Evolutionary conservation across 441 rosid species (phyloP).

Genomic region (Syzygium syzygioides): DNA sequence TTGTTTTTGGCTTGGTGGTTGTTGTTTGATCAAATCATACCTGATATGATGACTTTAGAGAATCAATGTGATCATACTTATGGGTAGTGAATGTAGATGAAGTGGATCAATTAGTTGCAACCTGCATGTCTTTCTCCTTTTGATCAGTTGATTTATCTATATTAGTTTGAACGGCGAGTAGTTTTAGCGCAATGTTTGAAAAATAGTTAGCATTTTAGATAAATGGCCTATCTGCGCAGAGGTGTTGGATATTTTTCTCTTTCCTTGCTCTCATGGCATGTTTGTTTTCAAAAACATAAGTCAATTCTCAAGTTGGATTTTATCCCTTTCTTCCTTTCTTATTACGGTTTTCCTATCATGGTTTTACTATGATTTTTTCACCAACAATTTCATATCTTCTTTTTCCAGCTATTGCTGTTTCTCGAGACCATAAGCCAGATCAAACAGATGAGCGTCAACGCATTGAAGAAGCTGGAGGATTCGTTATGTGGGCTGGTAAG

Average conservation of each 20-base stretch:
- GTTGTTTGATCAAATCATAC: not conserved
- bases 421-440: slow-evolving; percentile 98
- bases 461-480: slow-evolving; percentile 97
- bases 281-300: not conserved
- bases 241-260: not conserved
- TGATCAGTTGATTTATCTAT: not conserved
- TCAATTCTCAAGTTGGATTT: not conserved
- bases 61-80: not conserved
- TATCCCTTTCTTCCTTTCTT: not conserved
- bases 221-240: not conserved
- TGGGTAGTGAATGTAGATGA: not conserved
- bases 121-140: not conserved
- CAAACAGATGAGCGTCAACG: slow-evolving; percentile 94
- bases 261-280: not conserved
- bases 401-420: slow-evolving; percentile 80
- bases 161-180: not conserved
- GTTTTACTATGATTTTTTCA: not conserved
- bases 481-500: slow-evolving; percentile 99
- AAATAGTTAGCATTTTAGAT: not conserved
- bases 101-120: not conserved
- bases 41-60: not conserved
- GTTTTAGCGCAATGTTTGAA: not conserved
- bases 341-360: not conserved
- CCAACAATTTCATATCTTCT: not conserved
- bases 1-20: not conserved